Conservation (phyloP, 1,284 basidiomycete species). For the Malassezia japonica region DNA sequence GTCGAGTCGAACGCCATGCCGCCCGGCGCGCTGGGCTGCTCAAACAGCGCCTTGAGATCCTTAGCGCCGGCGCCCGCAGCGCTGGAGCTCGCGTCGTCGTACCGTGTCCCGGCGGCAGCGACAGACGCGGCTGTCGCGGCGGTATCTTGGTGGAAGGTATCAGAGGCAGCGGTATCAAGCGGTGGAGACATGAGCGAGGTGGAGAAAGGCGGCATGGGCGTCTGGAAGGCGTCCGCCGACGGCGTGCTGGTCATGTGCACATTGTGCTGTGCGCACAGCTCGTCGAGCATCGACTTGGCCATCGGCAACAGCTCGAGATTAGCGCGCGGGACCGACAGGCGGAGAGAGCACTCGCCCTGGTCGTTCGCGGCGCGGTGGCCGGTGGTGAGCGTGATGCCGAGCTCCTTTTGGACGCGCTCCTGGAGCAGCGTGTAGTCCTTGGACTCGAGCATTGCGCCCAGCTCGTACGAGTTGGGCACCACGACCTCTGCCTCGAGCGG, state of each 20-base stretch:
- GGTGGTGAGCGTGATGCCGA: conserved; percentile 73
- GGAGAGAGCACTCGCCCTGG: conserved; percentile 68
- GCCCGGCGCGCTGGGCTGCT: conserved; percentile 18
- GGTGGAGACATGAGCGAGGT: conserved; percentile 60
- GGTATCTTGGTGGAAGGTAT: conserved; percentile 31
- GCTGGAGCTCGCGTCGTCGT: conserved; percentile 64
- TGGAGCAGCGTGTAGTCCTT: conserved; percentile 71
- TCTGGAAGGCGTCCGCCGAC: conserved; percentile 67
- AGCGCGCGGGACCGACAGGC: conserved; percentile 85
- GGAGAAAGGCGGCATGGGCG: conserved; percentile 92
- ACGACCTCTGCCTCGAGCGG: conserved; percentile 94
- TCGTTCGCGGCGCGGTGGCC: conserved; percentile 41
- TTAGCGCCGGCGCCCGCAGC: conserved; percentile 53
- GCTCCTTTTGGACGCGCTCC: conserved; percentile 83
- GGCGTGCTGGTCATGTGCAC: conserved; percentile 21
- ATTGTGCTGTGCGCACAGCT: conserved; percentile 63
- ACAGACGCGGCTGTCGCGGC: conserved; percentile 18
- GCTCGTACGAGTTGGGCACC: conserved; percentile 66
- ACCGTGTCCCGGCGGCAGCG: conserved; percentile 51
- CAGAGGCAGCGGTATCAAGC: conserved; percentile 25
- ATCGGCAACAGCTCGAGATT: conserved; percentile 65
- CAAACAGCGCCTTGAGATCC: conserved; percentile 90
- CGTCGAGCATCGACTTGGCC: conserved; percentile 81
- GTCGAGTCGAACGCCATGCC: conserved; percentile 25
- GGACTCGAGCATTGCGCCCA: conserved; percentile 64